Conservation (phyloP, 371 early-diverging fungal species). For the Apophysomyces trapeziformis region DNA sequence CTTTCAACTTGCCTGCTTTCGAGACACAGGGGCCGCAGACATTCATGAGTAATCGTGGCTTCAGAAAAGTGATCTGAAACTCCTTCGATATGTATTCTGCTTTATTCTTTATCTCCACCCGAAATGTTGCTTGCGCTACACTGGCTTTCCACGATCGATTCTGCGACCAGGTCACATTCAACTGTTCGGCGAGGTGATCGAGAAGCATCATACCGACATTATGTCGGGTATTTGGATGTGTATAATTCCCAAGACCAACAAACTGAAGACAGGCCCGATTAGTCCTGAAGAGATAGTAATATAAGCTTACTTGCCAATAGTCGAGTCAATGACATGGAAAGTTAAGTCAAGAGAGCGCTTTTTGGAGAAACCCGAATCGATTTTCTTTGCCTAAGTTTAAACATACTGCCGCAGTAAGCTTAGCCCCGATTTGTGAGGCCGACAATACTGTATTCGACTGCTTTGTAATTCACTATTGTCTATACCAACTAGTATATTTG, state of each 20-base stretch:
- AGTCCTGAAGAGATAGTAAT: not conserved
- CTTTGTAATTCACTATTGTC: too few relatives aligned
- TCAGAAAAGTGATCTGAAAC: constrained; percentile 59
- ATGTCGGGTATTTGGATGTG: constrained; percentile 70
- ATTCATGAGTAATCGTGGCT: constrained; percentile 75
- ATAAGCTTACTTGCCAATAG: not conserved
- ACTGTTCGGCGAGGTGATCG: constrained; percentile 57
- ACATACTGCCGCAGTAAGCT: not conserved
- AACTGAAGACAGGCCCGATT: constrained; percentile 37
- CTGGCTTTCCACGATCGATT: constrained; percentile 49
- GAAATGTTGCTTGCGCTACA: constrained; percentile 40
- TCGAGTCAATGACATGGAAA: not conserved
- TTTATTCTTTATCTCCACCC: constrained; percentile 19
- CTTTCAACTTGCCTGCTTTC: constrained; percentile 59
- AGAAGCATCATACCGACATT: constrained; percentile 78
- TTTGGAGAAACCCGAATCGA: not conserved
- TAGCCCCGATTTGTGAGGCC: too few relatives aligned
- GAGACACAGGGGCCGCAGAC: constrained; percentile 69
- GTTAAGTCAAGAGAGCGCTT: too few relatives aligned
- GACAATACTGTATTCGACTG: too few relatives aligned
- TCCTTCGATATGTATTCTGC: constrained; percentile 22
- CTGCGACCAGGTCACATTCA: constrained; percentile 53
- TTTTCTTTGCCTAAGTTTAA: not conserved
- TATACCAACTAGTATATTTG: too few relatives aligned
- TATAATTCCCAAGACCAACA: constrained; percentile 76